A percentile compares a stretch with the other conserved stretches of the same genome.
phyloP scores from a whole-genome alignment of 805 yeast genomes.

The Ogataea nitratoaversa region DNA sequence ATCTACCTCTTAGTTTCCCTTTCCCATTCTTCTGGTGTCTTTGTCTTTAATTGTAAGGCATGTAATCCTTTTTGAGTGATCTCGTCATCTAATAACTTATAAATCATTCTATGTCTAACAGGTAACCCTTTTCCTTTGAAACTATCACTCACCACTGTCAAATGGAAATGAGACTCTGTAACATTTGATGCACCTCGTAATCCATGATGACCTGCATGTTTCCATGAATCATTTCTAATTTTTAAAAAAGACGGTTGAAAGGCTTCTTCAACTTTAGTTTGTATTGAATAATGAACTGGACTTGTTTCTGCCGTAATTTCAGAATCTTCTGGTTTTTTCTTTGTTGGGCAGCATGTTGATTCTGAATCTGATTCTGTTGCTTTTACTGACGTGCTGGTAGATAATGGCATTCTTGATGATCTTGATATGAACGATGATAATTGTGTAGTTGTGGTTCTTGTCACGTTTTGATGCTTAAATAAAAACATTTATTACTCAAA shows the following conservation, averaged over 20 bases:
- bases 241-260: slow-evolving; percentile 45
- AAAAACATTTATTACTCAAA: not conserved
- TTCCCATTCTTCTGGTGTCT: slow-evolving; percentile 58
- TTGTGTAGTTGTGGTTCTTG: not conserved
- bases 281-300: slow-evolving; percentile 50
- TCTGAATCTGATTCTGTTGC: slow-evolving; percentile 2
- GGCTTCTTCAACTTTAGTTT: slow-evolving; percentile 36
- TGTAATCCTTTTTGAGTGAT: slow-evolving; percentile 70
- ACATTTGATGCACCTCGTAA: slow-evolving; percentile 67
- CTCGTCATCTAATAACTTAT: slow-evolving; percentile 67
- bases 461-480: slow-evolving; percentile 1
- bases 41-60: slow-evolving; percentile 81
- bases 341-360: slow-evolving; percentile 1
- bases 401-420: slow-evolving; percentile 9
- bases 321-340: slow-evolving; percentile 1
- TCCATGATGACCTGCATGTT: slow-evolving; percentile 85
- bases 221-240: slow-evolving; percentile 76
- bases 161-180: slow-evolving; percentile 77
- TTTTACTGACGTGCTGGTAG: slow-evolving; percentile 1
- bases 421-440: not conserved
- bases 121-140: slow-evolving; percentile 68
- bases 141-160: slow-evolving; percentile 65
- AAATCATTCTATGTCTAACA: slow-evolving; percentile 73
- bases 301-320: slow-evolving; percentile 24
- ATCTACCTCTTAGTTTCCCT: slow-evolving; percentile 10